Evolutionary conservation across 2,329 filamentous ascomycete genomes (phyloP), one percentile per base, ranked within the genome.

Genomic region (Microdochium trichocladiopsis): DNA sequence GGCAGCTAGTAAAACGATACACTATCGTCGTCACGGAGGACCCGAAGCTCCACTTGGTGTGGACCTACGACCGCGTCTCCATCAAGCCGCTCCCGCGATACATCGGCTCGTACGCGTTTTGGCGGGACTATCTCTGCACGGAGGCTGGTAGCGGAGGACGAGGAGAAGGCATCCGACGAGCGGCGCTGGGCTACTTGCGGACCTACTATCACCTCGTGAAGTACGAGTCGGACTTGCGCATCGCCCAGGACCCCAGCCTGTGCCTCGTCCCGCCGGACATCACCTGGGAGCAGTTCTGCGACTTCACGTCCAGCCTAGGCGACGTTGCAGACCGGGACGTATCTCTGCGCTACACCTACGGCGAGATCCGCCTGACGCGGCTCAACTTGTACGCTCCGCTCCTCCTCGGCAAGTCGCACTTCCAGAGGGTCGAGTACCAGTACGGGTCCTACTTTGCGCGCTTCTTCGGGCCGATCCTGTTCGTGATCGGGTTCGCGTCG

Each of bases 141-240:
- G 41, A 23, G 25, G n/a, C 36, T 18, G 36, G 36, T 18, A 18
- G 25, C 37, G 14, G 25, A 54, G 8, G 25, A 50, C 12, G 43
- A 53, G 10, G 37, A 43, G 25, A 50, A 49, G 47, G 51, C 12
- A 25, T 60, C 25, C 49, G 48, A 22, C 52, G 24, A 49, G 57
- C 53, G 23, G 62, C 64, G 2, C 55, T 64, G 21, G 70, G 70
- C 2, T 65, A 68, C 25, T 53, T 73, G 1, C 54, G 59, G 23
- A 63, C 63, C 3, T 72, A 71, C 54, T 50, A 55, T 2, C 52
- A 58, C 10, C 57, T 73, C 2, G 59, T 73, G 4, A 50, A 33
- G 0, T 60, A 64, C 50, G 58, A 68, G 53, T 66, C 63, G 33
- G 71, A 73, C 53, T 65, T 72, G 24, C 18, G 47, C 3, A 67